These are phyloP conservation scores for Plasmodium knowlesi DNA, from an alignment of 169 alveolate species.

Conservation along the genomic window DNA sequence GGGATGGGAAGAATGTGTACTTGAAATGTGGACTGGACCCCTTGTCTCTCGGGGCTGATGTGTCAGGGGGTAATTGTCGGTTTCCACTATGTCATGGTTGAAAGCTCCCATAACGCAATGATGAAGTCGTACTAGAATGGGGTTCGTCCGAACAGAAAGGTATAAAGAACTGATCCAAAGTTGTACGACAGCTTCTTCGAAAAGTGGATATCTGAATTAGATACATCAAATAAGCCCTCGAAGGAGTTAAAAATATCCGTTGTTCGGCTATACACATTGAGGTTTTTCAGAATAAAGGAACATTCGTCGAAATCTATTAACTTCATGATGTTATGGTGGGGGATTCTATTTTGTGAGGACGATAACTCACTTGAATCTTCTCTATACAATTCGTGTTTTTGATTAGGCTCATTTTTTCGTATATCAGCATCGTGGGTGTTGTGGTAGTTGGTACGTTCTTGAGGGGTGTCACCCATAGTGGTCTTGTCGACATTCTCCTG, in stretches of 20 bases:
- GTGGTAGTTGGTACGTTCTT: background rate
- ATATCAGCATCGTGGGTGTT: background rate
- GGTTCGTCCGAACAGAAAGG: constrained; percentile 59
- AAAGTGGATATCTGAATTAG: constrained; percentile 5
- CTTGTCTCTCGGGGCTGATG: background rate
- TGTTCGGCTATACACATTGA: background rate
- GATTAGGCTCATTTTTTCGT: background rate
- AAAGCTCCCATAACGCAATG: background rate
- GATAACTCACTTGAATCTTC: background rate
- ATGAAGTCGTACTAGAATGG: constrained; percentile 36
- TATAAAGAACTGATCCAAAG: constrained; percentile 65
- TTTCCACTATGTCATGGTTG: background rate
- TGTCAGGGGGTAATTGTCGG: background rate
- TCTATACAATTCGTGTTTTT: background rate
- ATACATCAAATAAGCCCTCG: constrained; percentile 38
- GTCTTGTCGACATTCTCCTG: background rate
- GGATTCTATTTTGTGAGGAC: background rate
- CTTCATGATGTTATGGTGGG: constrained; percentile 11
- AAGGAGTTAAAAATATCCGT: constrained; percentile 66
- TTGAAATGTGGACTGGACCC: background rate
- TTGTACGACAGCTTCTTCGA: constrained; percentile 56
- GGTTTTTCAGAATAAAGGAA: constrained; percentile 22
- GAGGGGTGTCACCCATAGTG: background rate
- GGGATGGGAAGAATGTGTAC: background rate
- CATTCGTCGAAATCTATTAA: constrained; percentile 71